Evolutionary conservation across 2,329 filamentous ascomycete genomes (phyloP).

Genomic region (Trichoderma atroviride): DNA sequence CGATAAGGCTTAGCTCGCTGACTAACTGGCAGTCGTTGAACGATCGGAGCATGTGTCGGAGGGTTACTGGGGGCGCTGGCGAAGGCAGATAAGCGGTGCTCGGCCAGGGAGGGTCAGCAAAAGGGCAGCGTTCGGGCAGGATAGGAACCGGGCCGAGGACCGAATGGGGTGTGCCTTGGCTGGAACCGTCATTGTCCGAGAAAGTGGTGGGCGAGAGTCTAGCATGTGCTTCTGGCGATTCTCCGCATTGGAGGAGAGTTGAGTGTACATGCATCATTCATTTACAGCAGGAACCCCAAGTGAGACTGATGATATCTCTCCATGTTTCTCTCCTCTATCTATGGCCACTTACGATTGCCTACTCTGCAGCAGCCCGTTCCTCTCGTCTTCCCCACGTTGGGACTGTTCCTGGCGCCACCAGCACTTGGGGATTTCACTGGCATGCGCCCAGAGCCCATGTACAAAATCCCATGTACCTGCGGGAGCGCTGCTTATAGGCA

Average conservation of each 20-base stretch:
- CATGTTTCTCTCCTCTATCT: not conserved
- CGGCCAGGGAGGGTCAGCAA: conserved; percentile 21
- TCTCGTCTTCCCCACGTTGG: not conserved
- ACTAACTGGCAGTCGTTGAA: conserved; percentile 12
- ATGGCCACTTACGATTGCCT: not conserved
- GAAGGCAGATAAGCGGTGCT: conserved; percentile 1
- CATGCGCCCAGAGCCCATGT: not conserved
- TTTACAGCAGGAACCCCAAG: not conserved
- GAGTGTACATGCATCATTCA: not conserved
- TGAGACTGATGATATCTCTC: not conserved
- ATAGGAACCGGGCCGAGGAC: conserved; percentile 23
- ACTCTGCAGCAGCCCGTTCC: not conserved
- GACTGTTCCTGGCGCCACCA: not conserved
- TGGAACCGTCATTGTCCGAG: conserved; percentile 19
- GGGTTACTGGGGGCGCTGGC: not conserved
- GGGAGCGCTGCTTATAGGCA: not conserved
- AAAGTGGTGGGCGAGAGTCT: not conserved
- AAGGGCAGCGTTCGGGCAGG: not conserved
- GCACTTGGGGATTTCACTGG: not conserved
- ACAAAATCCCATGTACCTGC: not conserved
- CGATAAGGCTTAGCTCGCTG: conserved; percentile 23
- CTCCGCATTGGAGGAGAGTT: not conserved
- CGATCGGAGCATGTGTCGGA: conserved; percentile 15
- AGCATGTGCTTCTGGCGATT: conserved; percentile 4
- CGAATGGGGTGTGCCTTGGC: not conserved